Evolutionary conservation across 208 protist genomes (phyloP).

Genomic region (Leptomonas seymouri): DNA sequence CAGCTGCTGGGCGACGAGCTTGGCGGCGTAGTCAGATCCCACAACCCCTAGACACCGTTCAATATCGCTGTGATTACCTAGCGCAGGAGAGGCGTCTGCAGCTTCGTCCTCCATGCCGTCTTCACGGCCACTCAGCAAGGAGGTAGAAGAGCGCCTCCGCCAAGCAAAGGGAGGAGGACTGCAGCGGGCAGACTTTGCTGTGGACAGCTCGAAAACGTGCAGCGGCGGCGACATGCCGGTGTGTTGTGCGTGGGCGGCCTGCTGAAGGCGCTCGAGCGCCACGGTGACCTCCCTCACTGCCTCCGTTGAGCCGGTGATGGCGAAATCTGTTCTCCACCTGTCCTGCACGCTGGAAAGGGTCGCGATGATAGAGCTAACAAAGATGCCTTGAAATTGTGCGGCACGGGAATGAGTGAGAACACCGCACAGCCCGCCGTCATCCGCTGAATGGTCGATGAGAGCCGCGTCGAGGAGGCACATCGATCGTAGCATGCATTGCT

Average conservation of each 20-base stretch:
- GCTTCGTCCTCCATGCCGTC: background rate
- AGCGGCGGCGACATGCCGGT: slow-evolving; percentile 6
- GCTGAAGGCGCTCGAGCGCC: slow-evolving; percentile 14
- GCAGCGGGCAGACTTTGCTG: background rate
- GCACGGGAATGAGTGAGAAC: slow-evolving; percentile 30
- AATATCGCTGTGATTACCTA: background rate
- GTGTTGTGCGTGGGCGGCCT: slow-evolving; percentile 7
- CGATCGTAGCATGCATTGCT: slow-evolving; percentile 35
- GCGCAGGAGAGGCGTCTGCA: background rate
- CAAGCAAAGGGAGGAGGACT: slow-evolving; percentile 31
- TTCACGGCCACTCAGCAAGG: background rate
- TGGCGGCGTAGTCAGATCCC: slow-evolving; percentile 21
- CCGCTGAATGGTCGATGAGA: slow-evolving; percentile 2
- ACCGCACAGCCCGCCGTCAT: slow-evolving; percentile 26
- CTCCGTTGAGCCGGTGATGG: background rate
- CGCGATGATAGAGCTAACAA: slow-evolving; percentile 19
- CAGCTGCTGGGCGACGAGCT: slow-evolving; percentile 42
- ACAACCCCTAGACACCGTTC: slow-evolving; percentile 22
- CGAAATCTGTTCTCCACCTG: background rate
- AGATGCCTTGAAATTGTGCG: slow-evolving; percentile 22
- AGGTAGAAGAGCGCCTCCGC: background rate
- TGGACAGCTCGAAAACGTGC: slow-evolving; percentile 25
- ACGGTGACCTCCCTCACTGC: slow-evolving; percentile 13
- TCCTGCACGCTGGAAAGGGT: background rate
- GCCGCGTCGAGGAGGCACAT: slow-evolving; percentile 22